Percentiles rank a stretch among this genome's conserved stretches.
phyloP scores from a whole-genome alignment of 176 grass and related monocot species.

The Triticum timopheevii region DNA sequence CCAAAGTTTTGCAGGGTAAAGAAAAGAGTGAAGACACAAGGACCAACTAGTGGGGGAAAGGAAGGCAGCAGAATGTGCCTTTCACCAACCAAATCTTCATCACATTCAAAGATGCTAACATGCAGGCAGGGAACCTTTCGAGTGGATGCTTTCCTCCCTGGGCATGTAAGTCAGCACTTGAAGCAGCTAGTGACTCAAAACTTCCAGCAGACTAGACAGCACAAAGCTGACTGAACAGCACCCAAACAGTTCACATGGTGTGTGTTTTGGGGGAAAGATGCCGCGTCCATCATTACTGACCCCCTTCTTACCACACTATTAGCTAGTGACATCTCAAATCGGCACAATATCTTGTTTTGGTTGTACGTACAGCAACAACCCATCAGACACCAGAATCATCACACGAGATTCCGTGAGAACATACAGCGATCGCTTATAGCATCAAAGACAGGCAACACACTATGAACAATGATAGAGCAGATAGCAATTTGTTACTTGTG shows the following conservation, averaged over 20 bases:
- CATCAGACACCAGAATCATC: neutral
- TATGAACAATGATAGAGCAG: neutral
- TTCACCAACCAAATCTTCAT: conserved; percentile 25
- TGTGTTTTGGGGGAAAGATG: neutral
- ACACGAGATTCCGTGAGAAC: neutral
- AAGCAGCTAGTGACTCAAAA: neutral
- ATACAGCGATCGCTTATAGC: too few relatives aligned
- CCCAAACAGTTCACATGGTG: conserved; percentile 1
- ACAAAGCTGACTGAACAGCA: neutral
- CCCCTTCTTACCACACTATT: neutral
- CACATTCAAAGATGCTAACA: conserved; percentile 14
- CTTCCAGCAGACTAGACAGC: neutral
- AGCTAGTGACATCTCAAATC: neutral
- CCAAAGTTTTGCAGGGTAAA: too few relatives aligned
- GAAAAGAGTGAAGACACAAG: neutral
- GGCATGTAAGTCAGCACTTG: neutral
- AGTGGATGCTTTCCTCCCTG: neutral
- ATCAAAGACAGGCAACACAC: neutral
- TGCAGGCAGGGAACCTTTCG: conserved; percentile 9
- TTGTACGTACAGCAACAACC: neutral
- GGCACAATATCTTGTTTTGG: conserved; percentile 16
- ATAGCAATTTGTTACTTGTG: too few relatives aligned
- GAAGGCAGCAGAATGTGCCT: neutral
- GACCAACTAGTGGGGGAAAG: neutral
- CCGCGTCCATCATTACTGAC: neutral